Evolutionary conservation across 2,329 filamentous ascomycete genomes (phyloP), one percentile per base, ranked within the genome.

Genomic region (Colletotrichum lupini): DNA sequence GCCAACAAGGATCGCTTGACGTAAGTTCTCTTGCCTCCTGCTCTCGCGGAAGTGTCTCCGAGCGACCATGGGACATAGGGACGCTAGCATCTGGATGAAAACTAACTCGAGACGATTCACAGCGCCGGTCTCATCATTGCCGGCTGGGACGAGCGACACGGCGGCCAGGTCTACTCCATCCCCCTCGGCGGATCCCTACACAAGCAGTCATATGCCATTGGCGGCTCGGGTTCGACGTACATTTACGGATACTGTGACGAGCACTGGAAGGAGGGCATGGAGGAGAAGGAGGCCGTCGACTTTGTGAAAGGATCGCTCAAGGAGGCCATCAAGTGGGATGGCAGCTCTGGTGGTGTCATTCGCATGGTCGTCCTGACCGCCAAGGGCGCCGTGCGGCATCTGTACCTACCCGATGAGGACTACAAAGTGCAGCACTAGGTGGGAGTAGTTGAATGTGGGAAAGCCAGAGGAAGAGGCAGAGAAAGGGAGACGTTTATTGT

Each of bases 261-360:
- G 71, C 91, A 99, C 88, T 99, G 97, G 97, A 92, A 89, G 83
- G 97, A 98, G 85, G 91, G 91, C 76, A 98, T 99, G 95, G 94
- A 93, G 66, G 95, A 98, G 87, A 89, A 91, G 68, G 95, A 97
- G 75, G 97, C 97, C 1, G 92, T 99, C 76, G 85, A 92, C 53
- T 99, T 99, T 80, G 97, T 99, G 82, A 98, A 98, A 87, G 93
- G 92, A 60, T 92, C 97, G 37, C 87, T 99, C 81, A 88, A 91
- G 80, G 96, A 99, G 88, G 97, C 97, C 19, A 98, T 99, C 89
- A 98, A 98, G 86, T 99, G 97, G 97, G 97, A 99, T 82, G 97
- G 97, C 76, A 98, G 95, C 87, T 98, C 97, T 3, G 97, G 97
- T 77, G 97, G 97, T 86, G 97, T 99, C 74, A 99, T 99, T 80